Percentiles rank a stretch among this genome's conserved stretches.
Evolutionary conservation across 352 stramenopile species (phyloP).

Genomic region (Globisporangium carolinianum): DNA sequence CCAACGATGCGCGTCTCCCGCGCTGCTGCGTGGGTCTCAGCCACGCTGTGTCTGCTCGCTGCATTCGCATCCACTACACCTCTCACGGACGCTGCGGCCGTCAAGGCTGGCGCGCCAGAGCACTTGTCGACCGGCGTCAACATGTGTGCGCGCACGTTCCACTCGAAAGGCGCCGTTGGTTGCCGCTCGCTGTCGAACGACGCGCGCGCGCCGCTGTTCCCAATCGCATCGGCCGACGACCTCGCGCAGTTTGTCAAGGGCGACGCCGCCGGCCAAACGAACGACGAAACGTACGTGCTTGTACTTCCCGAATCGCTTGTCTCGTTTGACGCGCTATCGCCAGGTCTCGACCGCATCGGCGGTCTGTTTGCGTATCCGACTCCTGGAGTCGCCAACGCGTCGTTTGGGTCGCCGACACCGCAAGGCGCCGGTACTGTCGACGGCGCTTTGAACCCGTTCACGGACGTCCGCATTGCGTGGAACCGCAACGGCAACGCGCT

Average conservation of each 20-base stretch:
- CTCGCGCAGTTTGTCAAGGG: slow-evolving; percentile 36
- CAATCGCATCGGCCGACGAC: slow-evolving; percentile 34
- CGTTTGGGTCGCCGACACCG: slow-evolving; percentile 42
- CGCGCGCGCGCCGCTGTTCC: slow-evolving; percentile 54
- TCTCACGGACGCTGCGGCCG: slow-evolving; percentile 25
- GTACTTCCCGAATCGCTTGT: slow-evolving; percentile 64
- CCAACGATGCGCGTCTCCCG: slow-evolving; percentile 4
- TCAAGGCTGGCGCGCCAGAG: slow-evolving; percentile 56
- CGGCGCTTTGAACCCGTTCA: slow-evolving; percentile 61
- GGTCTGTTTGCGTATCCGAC: slow-evolving; percentile 59
- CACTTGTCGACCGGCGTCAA: slow-evolving; percentile 54
- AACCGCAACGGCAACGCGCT: slow-evolving; percentile 54
- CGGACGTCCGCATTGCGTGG: slow-evolving; percentile 46
- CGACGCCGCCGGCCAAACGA: slow-evolving; percentile 15
- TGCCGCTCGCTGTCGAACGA: slow-evolving; percentile 44
- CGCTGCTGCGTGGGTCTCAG: slow-evolving; percentile 1
- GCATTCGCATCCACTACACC: background rate
- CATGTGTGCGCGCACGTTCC: slow-evolving; percentile 75
- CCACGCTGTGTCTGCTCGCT: background rate
- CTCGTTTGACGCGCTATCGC: slow-evolving; percentile 22
- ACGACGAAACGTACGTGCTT: slow-evolving; percentile 42
- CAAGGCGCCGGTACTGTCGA: slow-evolving; percentile 61
- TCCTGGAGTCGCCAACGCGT: slow-evolving; percentile 26
- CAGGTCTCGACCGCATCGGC: slow-evolving; percentile 28
- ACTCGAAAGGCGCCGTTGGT: slow-evolving; percentile 55